phyloP scores from a whole-genome alignment of 2,329 filamentous ascomycete species.

The Onygenales sp. region DNA sequence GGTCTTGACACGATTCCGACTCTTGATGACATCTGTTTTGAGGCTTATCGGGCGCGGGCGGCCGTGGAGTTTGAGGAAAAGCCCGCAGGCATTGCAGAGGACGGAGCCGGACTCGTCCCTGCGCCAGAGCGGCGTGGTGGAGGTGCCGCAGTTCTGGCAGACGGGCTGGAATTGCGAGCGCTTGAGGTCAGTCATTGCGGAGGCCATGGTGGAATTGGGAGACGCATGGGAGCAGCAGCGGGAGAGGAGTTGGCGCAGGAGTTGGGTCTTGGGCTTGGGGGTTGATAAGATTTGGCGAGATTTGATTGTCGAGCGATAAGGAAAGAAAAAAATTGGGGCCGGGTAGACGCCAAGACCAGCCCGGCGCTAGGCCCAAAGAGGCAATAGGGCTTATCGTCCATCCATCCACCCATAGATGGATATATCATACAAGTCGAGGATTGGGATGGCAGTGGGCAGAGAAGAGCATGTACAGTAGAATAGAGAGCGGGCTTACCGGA shows the following conservation, averaged over 20 bases:
- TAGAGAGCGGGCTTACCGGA: conserved; percentile 28
- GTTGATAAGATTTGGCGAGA: conserved; percentile 35
- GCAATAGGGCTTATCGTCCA: conserved; percentile 6
- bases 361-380: conserved; percentile 14
- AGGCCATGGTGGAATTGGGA: conserved; percentile 29
- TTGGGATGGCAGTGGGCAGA: too few relatives aligned
- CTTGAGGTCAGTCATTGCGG: conserved; percentile 39
- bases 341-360: conserved; percentile 24
- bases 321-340: conserved; percentile 21
- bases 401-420: neutral
- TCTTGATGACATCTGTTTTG: conserved; percentile 99
- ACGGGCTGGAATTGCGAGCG: conserved; percentile 70
- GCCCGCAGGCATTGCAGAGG: conserved; percentile 94
- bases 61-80: conserved; percentile 95
- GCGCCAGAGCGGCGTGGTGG: conserved; percentile 92
- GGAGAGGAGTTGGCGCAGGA: conserved; percentile 10
- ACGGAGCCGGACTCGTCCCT: conserved; percentile 93
- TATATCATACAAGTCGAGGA: neutral
- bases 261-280: neutral
- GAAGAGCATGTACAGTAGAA: neutral
- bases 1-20: conserved; percentile 94
- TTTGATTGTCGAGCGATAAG: conserved; percentile 38
- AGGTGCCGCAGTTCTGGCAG: conserved; percentile 93
- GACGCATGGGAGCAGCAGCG: conserved; percentile 17
- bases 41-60: conserved; percentile 87